Percentiles rank a stretch among this genome's conserved stretches.
These are phyloP conservation scores for Voacanga thouarsii DNA, from an alignment of 257 asterid species.

Conservation along the genomic window DNA sequence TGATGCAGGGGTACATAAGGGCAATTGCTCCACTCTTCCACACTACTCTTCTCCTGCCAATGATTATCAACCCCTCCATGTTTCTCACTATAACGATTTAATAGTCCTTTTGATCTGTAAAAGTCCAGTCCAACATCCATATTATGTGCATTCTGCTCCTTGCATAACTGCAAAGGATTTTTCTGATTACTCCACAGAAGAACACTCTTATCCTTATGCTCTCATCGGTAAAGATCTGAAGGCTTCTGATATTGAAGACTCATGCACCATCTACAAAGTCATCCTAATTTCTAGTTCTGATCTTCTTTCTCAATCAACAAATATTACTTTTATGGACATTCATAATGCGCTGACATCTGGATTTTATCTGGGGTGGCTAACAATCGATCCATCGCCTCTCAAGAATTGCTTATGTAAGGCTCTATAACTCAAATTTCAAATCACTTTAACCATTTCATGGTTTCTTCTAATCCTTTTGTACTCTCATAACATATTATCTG, in stretches of 20 bases:
- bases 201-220: background rate
- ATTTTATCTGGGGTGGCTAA: background rate
- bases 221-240: background rate
- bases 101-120: background rate
- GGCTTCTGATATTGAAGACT: constrained; percentile 13
- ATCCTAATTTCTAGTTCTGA: no score
- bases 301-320: no score
- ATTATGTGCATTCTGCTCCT: background rate
- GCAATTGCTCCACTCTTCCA: background rate
- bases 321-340: no score
- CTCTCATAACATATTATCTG: no score
- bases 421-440: no score
- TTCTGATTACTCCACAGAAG: background rate
- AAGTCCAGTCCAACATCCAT: background rate
- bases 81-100: no score
- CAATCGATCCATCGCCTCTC: no score
- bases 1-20: background rate
- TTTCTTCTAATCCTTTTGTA: no score
- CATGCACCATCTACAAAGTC: constrained; percentile 6
- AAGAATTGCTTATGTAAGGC: no score
- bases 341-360: background rate
- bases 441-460: no score
- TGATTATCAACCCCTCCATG: background rate
- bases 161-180: background rate
- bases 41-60: background rate